Evolutionary conservation across 768 basidiomycete species (phyloP), one percentile per base, ranked within the genome.

Genomic region (Tephrocybe sp.): DNA sequence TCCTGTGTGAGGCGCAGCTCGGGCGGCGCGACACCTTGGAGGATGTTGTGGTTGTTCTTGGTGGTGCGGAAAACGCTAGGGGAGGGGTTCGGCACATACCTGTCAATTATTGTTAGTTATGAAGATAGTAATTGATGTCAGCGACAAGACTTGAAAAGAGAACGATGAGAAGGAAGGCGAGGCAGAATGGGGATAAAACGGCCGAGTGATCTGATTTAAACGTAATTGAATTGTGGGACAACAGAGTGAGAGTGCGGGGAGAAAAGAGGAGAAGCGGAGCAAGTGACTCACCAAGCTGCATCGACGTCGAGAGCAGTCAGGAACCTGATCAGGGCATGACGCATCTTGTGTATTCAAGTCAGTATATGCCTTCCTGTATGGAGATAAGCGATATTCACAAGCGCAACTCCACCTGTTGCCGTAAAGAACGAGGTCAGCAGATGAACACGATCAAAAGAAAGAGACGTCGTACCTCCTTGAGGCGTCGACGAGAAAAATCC

Each of bases 401-500:
- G 82, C 37, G 95, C 95, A 55, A 98, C 95, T 65, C 95, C 94
- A 64, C 94, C 93, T 85, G 65, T 32, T 30, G 28, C 6, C 42
- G 36, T 18, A 3, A 11, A 57, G 55, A 56, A 30, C 28, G 54
- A 55, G 50, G 59, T 59, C 43, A 54, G 52, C 18, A 42, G 23
- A 26, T 11, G 17, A 17, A 43, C 26, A 8, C 36, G 55, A 37
- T 37, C n/a, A 30, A 28, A 21, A 8, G 10, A 39, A 50, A 57
- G 23, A 57, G 40, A 44, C 34, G 45, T 63, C 79, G 62, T 69
- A 88, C 88, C 85, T 76, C 94, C 94, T 73, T 96, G 93, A 10
- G 94, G 94, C 5, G 95, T 98, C 9, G 92, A 93, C 24, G 90
- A 93, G 72, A 96, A 96, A 80, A 96, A 96, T 20, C 86, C 88